A percentile compares a stretch with the other conserved stretches of the same genome.
phyloP scores from a whole-genome alignment of 805 yeast genomes.

The fission yeast (Schizosaccharomyces pombe) region DNA sequence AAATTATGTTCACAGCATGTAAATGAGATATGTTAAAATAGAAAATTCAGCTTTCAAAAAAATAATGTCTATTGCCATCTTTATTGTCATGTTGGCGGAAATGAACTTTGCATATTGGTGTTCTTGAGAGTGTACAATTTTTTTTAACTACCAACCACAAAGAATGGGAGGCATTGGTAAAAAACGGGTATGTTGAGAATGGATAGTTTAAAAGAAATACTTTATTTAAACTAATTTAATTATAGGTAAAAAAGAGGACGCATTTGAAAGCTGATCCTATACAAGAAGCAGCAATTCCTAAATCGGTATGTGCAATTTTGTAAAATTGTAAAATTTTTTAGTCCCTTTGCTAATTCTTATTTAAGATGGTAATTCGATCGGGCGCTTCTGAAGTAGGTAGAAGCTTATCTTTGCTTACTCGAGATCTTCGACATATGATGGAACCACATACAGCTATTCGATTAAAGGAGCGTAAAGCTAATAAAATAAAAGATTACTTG shows the following conservation, averaged over 20 bases:
- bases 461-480: slow-evolving; percentile 63
- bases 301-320: slow-evolving; percentile 22
- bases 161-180: slow-evolving; percentile 5
- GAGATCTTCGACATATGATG: slow-evolving; percentile 73
- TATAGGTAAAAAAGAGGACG: slow-evolving; percentile 58
- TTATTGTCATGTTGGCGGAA: no score
- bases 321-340: background rate
- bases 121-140: no score
- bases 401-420: slow-evolving; percentile 60
- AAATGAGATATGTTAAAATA: no score
- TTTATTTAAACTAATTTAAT: slow-evolving; percentile 6
- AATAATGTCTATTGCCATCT: no score
- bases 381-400: slow-evolving; percentile 59
- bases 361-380: slow-evolving; percentile 58
- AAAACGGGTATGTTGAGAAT: background rate
- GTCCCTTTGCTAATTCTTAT: background rate
- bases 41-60: no score
- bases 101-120: no score
- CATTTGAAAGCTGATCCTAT: slow-evolving; percentile 44
- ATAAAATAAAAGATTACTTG: slow-evolving; percentile 73
- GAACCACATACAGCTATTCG: slow-evolving; percentile 90
- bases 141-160: no score
- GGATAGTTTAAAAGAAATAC: background rate
- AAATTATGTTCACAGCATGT: no score
- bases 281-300: slow-evolving; percentile 51